Conservation (phyloP, 495 filamentous ascomycete genomes). For the Apodospora peruviana region DNA sequence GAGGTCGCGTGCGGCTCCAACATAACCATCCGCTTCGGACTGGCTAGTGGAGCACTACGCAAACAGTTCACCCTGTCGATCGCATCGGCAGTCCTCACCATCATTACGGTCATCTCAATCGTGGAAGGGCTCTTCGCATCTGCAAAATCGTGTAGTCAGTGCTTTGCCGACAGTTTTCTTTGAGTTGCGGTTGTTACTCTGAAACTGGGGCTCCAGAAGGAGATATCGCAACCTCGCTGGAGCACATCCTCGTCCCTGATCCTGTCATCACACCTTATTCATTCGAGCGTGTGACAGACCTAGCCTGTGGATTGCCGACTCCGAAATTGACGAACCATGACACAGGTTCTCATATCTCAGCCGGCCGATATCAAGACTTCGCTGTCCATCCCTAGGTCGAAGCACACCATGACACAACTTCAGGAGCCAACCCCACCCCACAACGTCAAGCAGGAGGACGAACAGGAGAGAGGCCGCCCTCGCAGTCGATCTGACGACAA, state of each 20-base stretch:
- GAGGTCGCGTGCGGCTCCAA: conserved; percentile 19
- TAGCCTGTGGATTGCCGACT: conserved; percentile 12
- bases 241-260: too few relatives aligned
- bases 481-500: conserved; percentile 42
- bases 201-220: too few relatives aligned
- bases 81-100: neutral
- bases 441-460: conserved; percentile 38
- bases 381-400: conserved; percentile 27
- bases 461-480: conserved; percentile 39
- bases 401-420: conserved; percentile 35
- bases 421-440: conserved; percentile 37
- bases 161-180: too few relatives aligned
- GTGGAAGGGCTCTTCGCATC: too few relatives aligned
- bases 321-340: conserved; percentile 34
- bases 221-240: too few relatives aligned
- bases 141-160: too few relatives aligned
- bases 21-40: conserved; percentile 9
- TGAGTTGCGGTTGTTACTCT: too few relatives aligned
- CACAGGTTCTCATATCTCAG: conserved; percentile 40
- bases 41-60: conserved; percentile 8
- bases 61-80: neutral
- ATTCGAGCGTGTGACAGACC: conserved; percentile 7
- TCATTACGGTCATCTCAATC: too few relatives aligned
- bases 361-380: conserved; percentile 34
- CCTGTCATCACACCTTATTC: conserved; percentile 19